These are phyloP conservation scores for Verbena officinalis DNA, from an alignment of 257 asterid genomes.

Conservation along the genomic window DNA sequence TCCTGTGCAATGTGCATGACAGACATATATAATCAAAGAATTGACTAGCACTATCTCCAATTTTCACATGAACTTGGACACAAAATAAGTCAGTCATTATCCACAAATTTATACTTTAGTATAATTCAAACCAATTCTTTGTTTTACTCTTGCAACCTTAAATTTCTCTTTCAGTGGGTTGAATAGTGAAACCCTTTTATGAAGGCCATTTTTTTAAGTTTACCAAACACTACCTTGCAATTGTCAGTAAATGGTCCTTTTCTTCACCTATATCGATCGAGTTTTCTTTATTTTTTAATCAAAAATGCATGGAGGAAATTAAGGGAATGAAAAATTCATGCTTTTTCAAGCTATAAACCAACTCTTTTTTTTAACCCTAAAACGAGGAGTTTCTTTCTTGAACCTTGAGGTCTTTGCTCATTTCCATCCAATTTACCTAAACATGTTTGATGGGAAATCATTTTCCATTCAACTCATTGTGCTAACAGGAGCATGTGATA, in stretches of 20 bases:
- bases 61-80: neutral
- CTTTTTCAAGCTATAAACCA: neutral
- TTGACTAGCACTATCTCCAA: slow-evolving; percentile 16
- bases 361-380: neutral
- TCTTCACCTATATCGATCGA: slow-evolving; percentile 17
- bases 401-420: neutral
- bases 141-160: too few relatives aligned
- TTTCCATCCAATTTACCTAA: neutral
- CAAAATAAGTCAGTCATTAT: neutral
- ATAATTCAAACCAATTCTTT: too few relatives aligned
- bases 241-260: slow-evolving; percentile 16
- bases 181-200: too few relatives aligned
- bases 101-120: too few relatives aligned
- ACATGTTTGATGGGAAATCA: neutral
- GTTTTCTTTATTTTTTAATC: neutral
- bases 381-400: neutral
- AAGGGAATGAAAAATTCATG: neutral
- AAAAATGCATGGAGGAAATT: neutral
- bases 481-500: too few relatives aligned
- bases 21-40: neutral
- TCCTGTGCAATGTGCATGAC: too few relatives aligned
- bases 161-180: too few relatives aligned
- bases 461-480: neutral
- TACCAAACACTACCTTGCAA: neutral
- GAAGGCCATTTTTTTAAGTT: too few relatives aligned